Base-by-base conservation (phyloP, 768 basidiomycete genomes). In the Rhodotorula kratochvilovae region DNA sequence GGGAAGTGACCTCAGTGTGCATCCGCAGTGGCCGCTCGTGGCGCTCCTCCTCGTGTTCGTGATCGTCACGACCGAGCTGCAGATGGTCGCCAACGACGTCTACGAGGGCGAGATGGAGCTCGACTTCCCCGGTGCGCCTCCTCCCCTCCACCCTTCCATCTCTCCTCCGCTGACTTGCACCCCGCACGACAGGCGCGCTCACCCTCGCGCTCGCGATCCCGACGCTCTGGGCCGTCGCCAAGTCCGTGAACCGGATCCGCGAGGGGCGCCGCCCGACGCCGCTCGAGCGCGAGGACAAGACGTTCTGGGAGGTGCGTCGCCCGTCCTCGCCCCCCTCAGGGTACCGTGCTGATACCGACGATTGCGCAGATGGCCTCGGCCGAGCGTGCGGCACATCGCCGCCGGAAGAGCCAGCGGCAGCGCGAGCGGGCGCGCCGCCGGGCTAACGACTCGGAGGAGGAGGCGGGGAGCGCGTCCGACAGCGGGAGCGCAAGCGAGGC, bases 11-110 rank as follows among this genome's bases (percentile, higher is more conserved):
- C n/a, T n/a, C n/a, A n/a, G n/a, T n/a, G n/a, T n/a, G n/a, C n/a
- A n/a, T n/a, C n/a, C n/a, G n/a, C n/a, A 68, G 66, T 73, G 72
- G 72, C 72, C 72, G 16, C 62, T 73, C 21, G 68, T 68, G 25
- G 72, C 72, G 12, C 16, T 73, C 29, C 35, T 73, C 5, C 46
- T 73, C 29, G 51, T 53, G 13, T 63, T 73, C 25, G 65, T 46
- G 5, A 73, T 66, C 39, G 55, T 63, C 13, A 68, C 72, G 27
- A 66, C 58, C 48, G 72, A 73, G 60, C 54, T 73, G 2, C 72
- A 73, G 29, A 73, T 73, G n/a, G 67, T 43, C 8, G 27, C 65
- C 43, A 73, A 73, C 67, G 61, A 68, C 51, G 63, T 73, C 29
- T 73, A 63, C 29, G 29, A 42, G 2, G 67, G 67, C 46, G 65